These are phyloP conservation scores for Iris macrosiphon DNA, from an alignment of 106 monocot genomes.

Conservation along the genomic window DNA sequence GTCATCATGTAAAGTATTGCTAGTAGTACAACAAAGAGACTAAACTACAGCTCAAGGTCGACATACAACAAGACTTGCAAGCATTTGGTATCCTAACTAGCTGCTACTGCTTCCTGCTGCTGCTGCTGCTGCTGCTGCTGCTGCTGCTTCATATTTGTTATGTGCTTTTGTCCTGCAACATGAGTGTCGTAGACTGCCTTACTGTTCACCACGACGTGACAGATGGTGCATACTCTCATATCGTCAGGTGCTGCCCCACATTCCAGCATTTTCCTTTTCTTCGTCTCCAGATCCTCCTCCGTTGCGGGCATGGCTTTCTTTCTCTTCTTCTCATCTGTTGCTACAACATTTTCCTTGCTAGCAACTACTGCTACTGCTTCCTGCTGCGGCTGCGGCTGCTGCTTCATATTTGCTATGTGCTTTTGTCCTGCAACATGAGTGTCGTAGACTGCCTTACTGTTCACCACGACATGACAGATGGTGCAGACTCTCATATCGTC, in stretches of 20 bases:
- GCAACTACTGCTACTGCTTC: too few relatives aligned
- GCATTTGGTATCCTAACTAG: too few relatives aligned
- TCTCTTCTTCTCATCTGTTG: not conserved
- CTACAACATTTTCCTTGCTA: not conserved
- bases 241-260: conserved; percentile 3
- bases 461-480: conserved; percentile 16
- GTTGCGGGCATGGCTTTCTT: not conserved
- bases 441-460: conserved; percentile 8
- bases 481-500: conserved; percentile 14
- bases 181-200: conserved; percentile 8
- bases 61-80: too few relatives aligned
- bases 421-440: conserved; percentile 16
- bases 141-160: conserved; percentile 9
- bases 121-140: too few relatives aligned
- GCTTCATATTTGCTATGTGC: conserved; percentile 9
- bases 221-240: conserved; percentile 12
- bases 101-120: too few relatives aligned
- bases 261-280: conserved; percentile 8
- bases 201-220: conserved; percentile 19
- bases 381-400: too few relatives aligned
- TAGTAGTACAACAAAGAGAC: too few relatives aligned
- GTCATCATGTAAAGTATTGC: too few relatives aligned
- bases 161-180: conserved; percentile 14
- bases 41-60: too few relatives aligned
- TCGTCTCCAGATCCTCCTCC: conserved; percentile 6